A percentile compares a stretch with the other conserved stretches of the same genome.
phyloP scores from a whole-genome alignment of 257 asterid genomes.

The Vinca minor region DNA sequence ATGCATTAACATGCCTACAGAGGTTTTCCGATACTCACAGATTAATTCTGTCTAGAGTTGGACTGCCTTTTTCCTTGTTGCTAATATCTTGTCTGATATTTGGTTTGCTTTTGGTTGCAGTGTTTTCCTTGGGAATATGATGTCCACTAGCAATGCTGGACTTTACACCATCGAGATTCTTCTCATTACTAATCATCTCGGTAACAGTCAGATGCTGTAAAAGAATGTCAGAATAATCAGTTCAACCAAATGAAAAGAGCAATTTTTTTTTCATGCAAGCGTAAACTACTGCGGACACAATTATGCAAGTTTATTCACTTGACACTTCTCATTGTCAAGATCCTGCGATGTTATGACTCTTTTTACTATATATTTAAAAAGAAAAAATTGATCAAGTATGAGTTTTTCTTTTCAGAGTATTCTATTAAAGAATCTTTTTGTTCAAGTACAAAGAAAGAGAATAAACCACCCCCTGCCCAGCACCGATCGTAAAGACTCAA shows the following conservation, averaged over 20 bases:
- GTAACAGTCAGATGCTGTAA: constrained; percentile 10
- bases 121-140: constrained; percentile 18
- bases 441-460: background rate
- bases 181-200: constrained; percentile 1
- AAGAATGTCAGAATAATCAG: constrained; percentile 6
- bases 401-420: background rate
- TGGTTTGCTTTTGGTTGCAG: constrained; percentile 20
- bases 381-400: background rate
- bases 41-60: constrained; percentile 47
- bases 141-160: constrained; percentile 17
- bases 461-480: background rate
- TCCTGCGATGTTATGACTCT: background rate
- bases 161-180: background rate
- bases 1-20: background rate
- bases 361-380: background rate
- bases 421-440: background rate
- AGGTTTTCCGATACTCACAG: constrained; percentile 37
- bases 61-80: constrained; percentile 25
- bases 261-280: background rate
- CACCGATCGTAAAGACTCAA: background rate
- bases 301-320: background rate
- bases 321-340: background rate
- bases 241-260: background rate
- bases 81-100: constrained; percentile 21
- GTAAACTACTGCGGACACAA: background rate